Conservation (phyloP, 345 rosid genomes). For the Salix brachista region DNA sequence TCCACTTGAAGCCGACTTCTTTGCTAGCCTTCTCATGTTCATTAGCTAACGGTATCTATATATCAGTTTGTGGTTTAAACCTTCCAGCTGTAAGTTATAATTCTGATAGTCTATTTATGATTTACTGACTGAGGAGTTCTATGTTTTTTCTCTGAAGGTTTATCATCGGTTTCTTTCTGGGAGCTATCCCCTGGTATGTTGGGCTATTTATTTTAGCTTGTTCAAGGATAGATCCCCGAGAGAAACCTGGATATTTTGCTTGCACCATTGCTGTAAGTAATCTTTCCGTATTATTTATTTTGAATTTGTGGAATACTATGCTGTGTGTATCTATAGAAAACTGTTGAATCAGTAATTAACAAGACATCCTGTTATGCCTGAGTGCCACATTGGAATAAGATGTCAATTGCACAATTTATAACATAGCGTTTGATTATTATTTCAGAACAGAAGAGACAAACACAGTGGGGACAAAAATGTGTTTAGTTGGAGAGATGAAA, state of each 20-base stretch:
- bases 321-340: not conserved
- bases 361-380: not conserved
- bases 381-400: not conserved
- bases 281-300: slow-evolving; percentile 3
- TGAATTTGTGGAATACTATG: not conserved
- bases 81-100: not conserved
- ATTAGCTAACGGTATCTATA: not conserved
- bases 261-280: slow-evolving; percentile 75
- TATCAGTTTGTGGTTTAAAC: not conserved
- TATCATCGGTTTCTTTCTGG: slow-evolving; percentile 79
- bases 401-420: not conserved
- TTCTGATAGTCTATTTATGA: not conserved
- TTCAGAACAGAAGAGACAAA: too few species aligned
- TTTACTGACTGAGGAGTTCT: slow-evolving; percentile 14
- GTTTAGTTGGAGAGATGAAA: too few species aligned
- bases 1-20: not conserved
- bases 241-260: slow-evolving; percentile 91
- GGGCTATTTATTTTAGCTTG: slow-evolving; percentile 61
- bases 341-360: not conserved
- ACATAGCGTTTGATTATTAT: too few species aligned
- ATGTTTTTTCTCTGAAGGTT: slow-evolving; percentile 45
- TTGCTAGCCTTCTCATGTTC: not conserved
- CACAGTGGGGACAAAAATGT: too few species aligned
- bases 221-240: slow-evolving; percentile 65
- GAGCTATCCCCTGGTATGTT: slow-evolving; percentile 80